Percentiles rank a stretch among this genome's conserved stretches.
Evolutionary conservation across 2,329 filamentous ascomycete genomes (phyloP).

Genomic region (Colletotrichum nymphaeae): DNA sequence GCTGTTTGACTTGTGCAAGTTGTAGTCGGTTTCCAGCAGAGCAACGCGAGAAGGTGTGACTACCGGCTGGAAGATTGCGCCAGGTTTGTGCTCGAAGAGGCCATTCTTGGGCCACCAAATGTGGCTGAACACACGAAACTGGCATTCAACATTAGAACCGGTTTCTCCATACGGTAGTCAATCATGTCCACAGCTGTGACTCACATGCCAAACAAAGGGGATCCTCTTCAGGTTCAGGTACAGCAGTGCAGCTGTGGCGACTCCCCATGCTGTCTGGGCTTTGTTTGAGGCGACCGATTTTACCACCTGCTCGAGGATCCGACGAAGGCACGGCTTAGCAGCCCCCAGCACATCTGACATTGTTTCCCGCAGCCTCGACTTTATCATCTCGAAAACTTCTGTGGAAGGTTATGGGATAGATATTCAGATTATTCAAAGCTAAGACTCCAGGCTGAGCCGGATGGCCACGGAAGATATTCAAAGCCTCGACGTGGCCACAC

Average conservation of each 20-base stretch:
- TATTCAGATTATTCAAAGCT: no score
- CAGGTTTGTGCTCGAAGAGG: constrained; percentile 37
- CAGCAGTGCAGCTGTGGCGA: not conserved
- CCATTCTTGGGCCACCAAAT: constrained; percentile 45
- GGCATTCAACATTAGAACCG: not conserved
- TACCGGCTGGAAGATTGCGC: constrained; percentile 55
- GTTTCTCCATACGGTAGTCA: not conserved
- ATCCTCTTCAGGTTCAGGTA: not conserved
- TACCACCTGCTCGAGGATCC: not conserved
- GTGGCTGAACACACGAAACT: constrained; percentile 49
- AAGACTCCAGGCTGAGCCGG: not conserved
- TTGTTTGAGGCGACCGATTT: not conserved
- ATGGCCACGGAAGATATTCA: no score
- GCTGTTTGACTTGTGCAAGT: constrained; percentile 77
- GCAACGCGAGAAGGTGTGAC: constrained; percentile 73
- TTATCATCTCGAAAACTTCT: not conserved
- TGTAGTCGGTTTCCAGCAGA: constrained; percentile 74
- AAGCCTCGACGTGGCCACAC: not conserved
- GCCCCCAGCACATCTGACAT: not conserved
- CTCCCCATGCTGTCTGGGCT: not conserved
- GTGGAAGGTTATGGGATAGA: no score
- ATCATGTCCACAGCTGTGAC: not conserved
- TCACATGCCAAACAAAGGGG: not conserved
- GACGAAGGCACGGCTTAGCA: not conserved
- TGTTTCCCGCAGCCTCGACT: not conserved